Evolutionary conservation across 768 basidiomycete genomes (phyloP).

Genomic region (Mycena rebaudengoi): DNA sequence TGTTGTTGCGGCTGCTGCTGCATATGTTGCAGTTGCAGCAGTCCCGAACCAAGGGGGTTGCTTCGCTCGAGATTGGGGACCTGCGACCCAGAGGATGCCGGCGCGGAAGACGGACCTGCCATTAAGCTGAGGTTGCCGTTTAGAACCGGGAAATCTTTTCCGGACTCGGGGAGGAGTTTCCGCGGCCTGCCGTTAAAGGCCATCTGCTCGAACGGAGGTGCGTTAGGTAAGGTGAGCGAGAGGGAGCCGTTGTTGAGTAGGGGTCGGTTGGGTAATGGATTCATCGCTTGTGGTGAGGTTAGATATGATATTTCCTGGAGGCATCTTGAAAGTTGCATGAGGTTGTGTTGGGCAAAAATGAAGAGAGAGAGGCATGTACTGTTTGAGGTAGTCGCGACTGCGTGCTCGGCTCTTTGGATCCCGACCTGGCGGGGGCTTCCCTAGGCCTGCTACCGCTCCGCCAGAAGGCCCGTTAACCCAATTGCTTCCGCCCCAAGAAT

Average conservation of each 20-base stretch:
- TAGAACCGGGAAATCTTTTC: slow-evolving; percentile 73
- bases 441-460: slow-evolving; percentile 56
- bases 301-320: slow-evolving; percentile 98
- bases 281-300: slow-evolving; percentile 96
- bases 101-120: slow-evolving; percentile 60
- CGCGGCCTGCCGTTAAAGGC: slow-evolving; percentile 82
- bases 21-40: slow-evolving; percentile 48
- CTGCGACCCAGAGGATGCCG: slow-evolving; percentile 52
- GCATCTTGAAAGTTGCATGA: slow-evolving; percentile 62
- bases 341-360: slow-evolving; percentile 11
- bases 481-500: slow-evolving; percentile 64
- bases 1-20: slow-evolving; percentile 33
- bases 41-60: slow-evolving; percentile 50
- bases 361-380: slow-evolving; percentile 63
- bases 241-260: slow-evolving; percentile 72
- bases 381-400: slow-evolving; percentile 96
- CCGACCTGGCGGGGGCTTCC: slow-evolving; percentile 80
- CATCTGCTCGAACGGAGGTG: slow-evolving; percentile 77
- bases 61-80: slow-evolving; percentile 60
- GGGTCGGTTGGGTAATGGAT: slow-evolving; percentile 91
- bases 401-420: slow-evolving; percentile 97
- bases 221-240: slow-evolving; percentile 72
- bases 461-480: slow-evolving; percentile 56
- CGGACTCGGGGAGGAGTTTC: slow-evolving; percentile 79
- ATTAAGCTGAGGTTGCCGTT: slow-evolving; percentile 64